Evolutionary conservation across 129 eudicot species (phyloP).

Genomic region (Centaurea solstitialis): DNA sequence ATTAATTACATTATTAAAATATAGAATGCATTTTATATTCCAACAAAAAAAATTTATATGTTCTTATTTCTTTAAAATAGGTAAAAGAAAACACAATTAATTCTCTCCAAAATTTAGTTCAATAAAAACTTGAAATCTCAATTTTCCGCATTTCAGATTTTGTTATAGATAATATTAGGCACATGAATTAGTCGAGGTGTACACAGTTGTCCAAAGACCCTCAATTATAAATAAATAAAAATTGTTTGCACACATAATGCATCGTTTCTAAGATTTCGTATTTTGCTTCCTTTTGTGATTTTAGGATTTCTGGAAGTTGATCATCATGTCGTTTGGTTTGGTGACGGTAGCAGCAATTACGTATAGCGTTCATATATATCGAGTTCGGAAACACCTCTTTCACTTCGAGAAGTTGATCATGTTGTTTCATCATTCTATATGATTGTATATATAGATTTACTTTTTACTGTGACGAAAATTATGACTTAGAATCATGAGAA

Average conservation of each 20-base stretch:
- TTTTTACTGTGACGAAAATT: neutral
- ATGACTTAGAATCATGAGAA: neutral
- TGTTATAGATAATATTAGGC: no score
- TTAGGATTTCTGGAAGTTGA: slow-evolving; percentile 91
- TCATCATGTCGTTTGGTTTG: slow-evolving; percentile 51
- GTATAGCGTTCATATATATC: slow-evolving; percentile 72
- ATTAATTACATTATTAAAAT: no score
- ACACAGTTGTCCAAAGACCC: no score
- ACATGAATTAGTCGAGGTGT: no score
- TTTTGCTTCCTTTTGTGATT: neutral
- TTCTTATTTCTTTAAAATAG: no score
- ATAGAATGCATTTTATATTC: no score
- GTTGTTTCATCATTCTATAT: slow-evolving; percentile 15
- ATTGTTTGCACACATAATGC: neutral
- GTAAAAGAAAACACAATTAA: no score
- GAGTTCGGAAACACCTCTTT: slow-evolving; percentile 67
- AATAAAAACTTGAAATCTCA: no score
- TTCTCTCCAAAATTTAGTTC: no score
- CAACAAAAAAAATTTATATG: no score
- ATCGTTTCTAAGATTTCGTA: neutral
- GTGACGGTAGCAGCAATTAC: slow-evolving; percentile 64
- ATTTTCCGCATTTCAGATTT: no score
- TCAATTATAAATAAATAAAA: no score
- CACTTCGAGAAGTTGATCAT: slow-evolving; percentile 62
- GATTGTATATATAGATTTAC: neutral